phyloP scores from a whole-genome alignment of 345 rosid species.

The Syzygium grande region DNA sequence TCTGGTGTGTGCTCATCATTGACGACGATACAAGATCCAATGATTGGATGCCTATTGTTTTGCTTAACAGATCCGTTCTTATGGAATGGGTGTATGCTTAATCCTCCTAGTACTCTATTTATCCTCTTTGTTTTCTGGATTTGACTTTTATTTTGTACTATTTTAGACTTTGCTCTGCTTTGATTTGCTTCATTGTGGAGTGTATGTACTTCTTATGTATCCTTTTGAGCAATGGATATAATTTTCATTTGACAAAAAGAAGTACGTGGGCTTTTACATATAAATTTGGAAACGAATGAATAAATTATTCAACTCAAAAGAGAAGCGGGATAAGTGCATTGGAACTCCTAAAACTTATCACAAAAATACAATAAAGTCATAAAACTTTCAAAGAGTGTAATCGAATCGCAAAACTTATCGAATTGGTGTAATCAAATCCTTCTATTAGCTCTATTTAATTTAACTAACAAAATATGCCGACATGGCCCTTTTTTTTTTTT shows the following conservation, averaged over 20 bases:
- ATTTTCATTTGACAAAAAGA: not conserved
- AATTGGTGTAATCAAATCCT: not conserved
- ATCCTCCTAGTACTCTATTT: no score
- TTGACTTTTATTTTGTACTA: no score
- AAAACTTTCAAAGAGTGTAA: not conserved
- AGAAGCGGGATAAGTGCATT: not conserved
- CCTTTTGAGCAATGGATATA: not conserved
- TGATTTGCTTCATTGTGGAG: no score
- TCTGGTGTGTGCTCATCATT: no score
- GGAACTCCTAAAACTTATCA: not conserved
- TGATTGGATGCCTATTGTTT: not conserved
- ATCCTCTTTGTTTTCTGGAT: no score
- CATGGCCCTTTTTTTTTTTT: not conserved
- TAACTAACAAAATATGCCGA: not conserved
- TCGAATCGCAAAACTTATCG: not conserved
- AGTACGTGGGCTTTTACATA: not conserved
- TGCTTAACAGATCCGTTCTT: not conserved
- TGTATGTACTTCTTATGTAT: not conserved
- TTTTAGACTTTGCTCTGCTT: not conserved
- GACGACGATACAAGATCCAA: no score
- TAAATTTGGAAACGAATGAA: not conserved
- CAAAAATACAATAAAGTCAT: not conserved
- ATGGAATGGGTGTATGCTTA: not conserved
- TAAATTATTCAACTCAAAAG: not conserved
- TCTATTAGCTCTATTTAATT: fast-evolving